Conservation (phyloP, 805 yeast genomes). For the Blastobotrys parvus region DNA sequence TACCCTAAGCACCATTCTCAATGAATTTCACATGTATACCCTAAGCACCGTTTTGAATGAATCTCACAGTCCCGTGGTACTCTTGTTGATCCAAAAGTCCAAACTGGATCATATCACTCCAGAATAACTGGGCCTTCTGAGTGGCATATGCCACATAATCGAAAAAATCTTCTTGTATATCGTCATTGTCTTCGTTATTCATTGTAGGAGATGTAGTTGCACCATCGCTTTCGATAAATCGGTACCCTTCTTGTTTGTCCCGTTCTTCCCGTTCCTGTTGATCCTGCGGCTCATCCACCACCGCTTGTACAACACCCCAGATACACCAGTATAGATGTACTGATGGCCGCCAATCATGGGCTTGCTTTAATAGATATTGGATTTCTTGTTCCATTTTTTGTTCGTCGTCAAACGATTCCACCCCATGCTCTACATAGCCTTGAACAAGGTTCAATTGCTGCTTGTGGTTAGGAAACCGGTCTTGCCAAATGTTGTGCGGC, state of each 20-base stretch:
- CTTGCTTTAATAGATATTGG: slow-evolving; percentile 51
- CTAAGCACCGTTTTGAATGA: no score
- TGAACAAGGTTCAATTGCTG: slow-evolving; percentile 64
- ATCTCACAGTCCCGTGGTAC: slow-evolving; percentile 19
- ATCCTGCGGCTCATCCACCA: slow-evolving; percentile 29
- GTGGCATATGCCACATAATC: slow-evolving; percentile 68
- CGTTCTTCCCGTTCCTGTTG: slow-evolving; percentile 30
- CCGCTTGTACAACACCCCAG: slow-evolving; percentile 87
- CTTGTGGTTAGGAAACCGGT: slow-evolving; percentile 56
- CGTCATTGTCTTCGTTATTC: slow-evolving; percentile 18
- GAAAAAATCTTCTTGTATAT: slow-evolving; percentile 52
- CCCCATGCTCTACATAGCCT: slow-evolving; percentile 61
- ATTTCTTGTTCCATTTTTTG: slow-evolving; percentile 37
- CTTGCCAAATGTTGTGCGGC: slow-evolving; percentile 46
- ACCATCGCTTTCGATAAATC: slow-evolving; percentile 10
- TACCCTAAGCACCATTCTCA: no score
- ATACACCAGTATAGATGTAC: slow-evolving; percentile 76
- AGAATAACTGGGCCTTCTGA: slow-evolving; percentile 63
- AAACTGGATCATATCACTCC: slow-evolving; percentile 65
- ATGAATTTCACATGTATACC: no score
- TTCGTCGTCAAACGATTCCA: slow-evolving; percentile 26
- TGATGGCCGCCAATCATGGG: slow-evolving; percentile 70
- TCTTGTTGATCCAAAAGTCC: slow-evolving; percentile 39
- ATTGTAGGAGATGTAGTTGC: background rate
- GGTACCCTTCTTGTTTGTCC: slow-evolving; percentile 34